Conservation (phyloP, 2,329 filamentous ascomycete genomes). For the Plenodomus biglobosus region DNA sequence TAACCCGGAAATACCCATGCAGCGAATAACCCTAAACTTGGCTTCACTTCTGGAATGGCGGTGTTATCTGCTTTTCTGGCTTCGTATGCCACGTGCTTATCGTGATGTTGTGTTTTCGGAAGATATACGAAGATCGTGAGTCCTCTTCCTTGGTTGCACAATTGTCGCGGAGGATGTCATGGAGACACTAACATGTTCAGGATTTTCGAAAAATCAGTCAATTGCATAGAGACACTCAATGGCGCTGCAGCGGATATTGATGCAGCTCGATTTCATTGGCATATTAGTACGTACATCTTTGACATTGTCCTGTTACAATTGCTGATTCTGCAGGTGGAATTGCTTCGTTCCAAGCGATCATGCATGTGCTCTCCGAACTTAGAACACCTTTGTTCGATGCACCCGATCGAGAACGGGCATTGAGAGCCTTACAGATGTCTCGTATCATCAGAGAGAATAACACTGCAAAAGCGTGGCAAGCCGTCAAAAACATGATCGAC, state of each 20-base stretch:
- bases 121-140: slow-evolving; percentile 41
- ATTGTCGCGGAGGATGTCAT: neutral
- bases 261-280: slow-evolving; percentile 44
- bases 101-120: slow-evolving; percentile 41
- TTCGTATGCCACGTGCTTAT: slow-evolving; percentile 43
- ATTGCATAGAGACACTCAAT: slow-evolving; percentile 42
- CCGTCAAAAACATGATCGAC: slow-evolving; percentile 44
- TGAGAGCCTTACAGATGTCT: slow-evolving; percentile 38
- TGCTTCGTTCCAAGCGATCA: slow-evolving; percentile 42
- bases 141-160: neutral
- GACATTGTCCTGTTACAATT: neutral
- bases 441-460: slow-evolving; percentile 38
- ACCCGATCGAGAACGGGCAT: slow-evolving; percentile 39
- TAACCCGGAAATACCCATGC: slow-evolving; percentile 34
- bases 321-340: slow-evolving; percentile 30
- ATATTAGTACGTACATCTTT: slow-evolving; percentile 35
- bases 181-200: slow-evolving; percentile 16
- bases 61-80: slow-evolving; percentile 44
- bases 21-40: slow-evolving; percentile 36
- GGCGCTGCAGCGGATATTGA: slow-evolving; percentile 39
- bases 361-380: slow-evolving; percentile 45
- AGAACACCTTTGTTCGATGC: slow-evolving; percentile 41
- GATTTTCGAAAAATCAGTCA: slow-evolving; percentile 45
- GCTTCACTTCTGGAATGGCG: slow-evolving; percentile 42
- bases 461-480: slow-evolving; percentile 41